These are phyloP conservation scores for Kodamaea leandrae DNA, from an alignment of 805 yeast genomes.

Conservation along the genomic window DNA sequence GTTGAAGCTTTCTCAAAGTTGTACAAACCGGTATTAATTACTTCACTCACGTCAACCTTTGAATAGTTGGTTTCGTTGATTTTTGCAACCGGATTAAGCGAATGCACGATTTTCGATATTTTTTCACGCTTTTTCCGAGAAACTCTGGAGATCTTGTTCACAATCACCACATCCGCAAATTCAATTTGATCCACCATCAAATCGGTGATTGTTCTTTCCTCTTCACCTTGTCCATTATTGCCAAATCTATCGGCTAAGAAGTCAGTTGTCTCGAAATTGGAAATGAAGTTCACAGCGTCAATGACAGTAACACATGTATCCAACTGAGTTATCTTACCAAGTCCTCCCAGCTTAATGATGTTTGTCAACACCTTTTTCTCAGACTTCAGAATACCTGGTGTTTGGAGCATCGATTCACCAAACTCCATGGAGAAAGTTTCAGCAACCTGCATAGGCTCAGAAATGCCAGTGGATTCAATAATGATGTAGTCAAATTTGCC, in stretches of 20 bases:
- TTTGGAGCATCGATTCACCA: slow-evolving; percentile 29
- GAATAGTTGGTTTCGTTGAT: slow-evolving; percentile 35
- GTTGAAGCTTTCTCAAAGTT: slow-evolving; percentile 42
- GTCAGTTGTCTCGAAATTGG: slow-evolving; percentile 44
- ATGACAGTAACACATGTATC: slow-evolving; percentile 49
- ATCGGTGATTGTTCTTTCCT: slow-evolving; percentile 46
- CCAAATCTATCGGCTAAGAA: slow-evolving; percentile 42
- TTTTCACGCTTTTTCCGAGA: slow-evolving; percentile 23
- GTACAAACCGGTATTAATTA: slow-evolving; percentile 36
- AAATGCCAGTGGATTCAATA: slow-evolving; percentile 47
- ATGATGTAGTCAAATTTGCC: slow-evolving; percentile 41
- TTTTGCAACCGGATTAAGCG: slow-evolving; percentile 44
- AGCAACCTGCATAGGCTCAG: slow-evolving; percentile 52
- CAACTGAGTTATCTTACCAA: slow-evolving; percentile 35
- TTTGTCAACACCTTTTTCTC: slow-evolving; percentile 20
- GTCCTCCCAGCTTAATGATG: slow-evolving; percentile 39
- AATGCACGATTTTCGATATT: slow-evolving; percentile 30
- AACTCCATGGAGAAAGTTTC: slow-evolving; percentile 47
- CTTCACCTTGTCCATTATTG: slow-evolving; percentile 37
- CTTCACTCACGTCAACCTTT: slow-evolving; percentile 32
- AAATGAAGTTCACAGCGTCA: slow-evolving; percentile 40
- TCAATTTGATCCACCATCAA: slow-evolving; percentile 47
- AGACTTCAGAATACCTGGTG: slow-evolving; percentile 19
- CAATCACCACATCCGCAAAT: slow-evolving; percentile 43
- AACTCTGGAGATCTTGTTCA: slow-evolving; percentile 37